Evolutionary conservation across 352 stramenopile genomes (phyloP), one percentile per base, ranked within the genome.

Genomic region (Plasmopara viticola): DNA sequence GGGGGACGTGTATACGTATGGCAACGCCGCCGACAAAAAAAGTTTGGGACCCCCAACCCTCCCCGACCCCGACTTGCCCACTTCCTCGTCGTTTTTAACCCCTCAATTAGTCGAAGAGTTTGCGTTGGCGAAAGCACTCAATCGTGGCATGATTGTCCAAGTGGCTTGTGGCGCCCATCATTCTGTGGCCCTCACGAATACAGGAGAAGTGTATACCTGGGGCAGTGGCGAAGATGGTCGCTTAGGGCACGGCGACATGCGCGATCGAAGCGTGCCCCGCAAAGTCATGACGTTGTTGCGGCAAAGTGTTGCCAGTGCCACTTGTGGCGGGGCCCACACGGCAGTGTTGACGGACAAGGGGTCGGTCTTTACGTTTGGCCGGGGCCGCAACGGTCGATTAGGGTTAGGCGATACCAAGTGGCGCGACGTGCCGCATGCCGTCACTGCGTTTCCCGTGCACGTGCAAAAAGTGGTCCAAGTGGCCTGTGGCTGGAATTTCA

Each of bases 401-500:
- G 82, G 82, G 5, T 58, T 93, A 0, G 82, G 78, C 2, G 76
- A 90, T 46, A 84, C 73, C 44, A 90, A 88, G 44, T 88, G 80
- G 71, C 72, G 78, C 0, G 80, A 88, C 39, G 84, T 74, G 6
- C 80, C 80, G 1, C 73, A 87, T 31, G 64, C 75, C 46, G 68
- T 88, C 6, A 72, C 70, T 0, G 44, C 44, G 8, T 83, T 90
- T 47, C 68, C 74, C 1, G 47, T 66, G 10, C 47, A 56, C 31
- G 66, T 67, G 6, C 53, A 44, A 0, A 25, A 25, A 35, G 68
- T 88, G 12, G 58, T 70, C 5, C 64, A 78, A 9, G 66, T 90
- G 0, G 72, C 82, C 3, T 93, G 82, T 30, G 82, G 82, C 0
- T 93, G 82, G 82, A 93, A 93, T 53, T 93, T 93, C 34, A 90